A percentile compares a stretch with the other conserved stretches of the same genome.
Conservation (phyloP, 2,329 filamentous ascomycete genomes). For the Aureobasidium musti region DNA sequence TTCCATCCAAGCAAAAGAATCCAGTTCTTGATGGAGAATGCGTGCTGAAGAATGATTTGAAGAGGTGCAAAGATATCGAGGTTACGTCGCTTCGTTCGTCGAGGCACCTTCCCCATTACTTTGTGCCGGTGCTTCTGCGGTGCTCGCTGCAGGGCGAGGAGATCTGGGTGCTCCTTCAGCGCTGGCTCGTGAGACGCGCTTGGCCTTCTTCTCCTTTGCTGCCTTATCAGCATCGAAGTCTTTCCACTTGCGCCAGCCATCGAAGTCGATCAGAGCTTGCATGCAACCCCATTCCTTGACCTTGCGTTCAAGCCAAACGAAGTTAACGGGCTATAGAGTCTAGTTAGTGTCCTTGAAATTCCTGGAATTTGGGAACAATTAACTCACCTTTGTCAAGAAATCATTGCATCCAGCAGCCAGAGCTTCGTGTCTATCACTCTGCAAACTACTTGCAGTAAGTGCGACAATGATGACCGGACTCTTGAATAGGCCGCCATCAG, state of each 20-base stretch:
- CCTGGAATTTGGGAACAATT: background rate
- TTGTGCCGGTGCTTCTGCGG: background rate
- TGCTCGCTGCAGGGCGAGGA: background rate
- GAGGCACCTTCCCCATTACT: constrained; percentile 3
- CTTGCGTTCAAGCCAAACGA: constrained; percentile 95
- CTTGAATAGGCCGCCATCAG: constrained; percentile 72
- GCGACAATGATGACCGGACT: constrained; percentile 98
- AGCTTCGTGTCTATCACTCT: constrained; percentile 93
- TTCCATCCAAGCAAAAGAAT: constrained; percentile 1
- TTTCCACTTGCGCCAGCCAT: constrained; percentile 98
- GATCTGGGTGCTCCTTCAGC: constrained; percentile 14
- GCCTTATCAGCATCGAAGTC: constrained; percentile 27
- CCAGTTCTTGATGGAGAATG: background rate
- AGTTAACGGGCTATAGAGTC: constrained; percentile 73
- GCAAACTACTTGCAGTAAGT: constrained; percentile 87
- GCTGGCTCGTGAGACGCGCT: constrained; percentile 23
- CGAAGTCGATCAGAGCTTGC: constrained; percentile 98
- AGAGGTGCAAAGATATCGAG: background rate
- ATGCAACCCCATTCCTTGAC: constrained; percentile 99
- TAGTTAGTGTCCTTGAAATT: background rate
- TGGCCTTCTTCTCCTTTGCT: constrained; percentile 25
- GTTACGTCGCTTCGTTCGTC: constrained; percentile 4
- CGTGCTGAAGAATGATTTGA: background rate
- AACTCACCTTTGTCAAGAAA: constrained; percentile 79
- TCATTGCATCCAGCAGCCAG: constrained; percentile 96